These are phyloP conservation scores for Jamesozyma gamospora DNA, from an alignment of 805 yeast species.

Conservation along the genomic window DNA sequence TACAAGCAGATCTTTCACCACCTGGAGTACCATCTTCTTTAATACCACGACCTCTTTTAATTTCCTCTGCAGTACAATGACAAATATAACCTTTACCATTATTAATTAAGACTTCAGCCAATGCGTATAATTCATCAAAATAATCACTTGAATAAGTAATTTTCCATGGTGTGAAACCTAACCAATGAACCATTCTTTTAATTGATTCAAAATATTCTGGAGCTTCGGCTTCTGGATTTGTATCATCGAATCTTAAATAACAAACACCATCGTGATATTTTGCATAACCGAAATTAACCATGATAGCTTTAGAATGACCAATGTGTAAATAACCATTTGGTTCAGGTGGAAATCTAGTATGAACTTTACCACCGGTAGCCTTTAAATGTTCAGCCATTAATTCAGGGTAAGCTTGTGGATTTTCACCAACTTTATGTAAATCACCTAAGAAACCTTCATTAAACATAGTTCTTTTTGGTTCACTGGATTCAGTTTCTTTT, in stretches of 20 bases:
- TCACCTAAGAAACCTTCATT: slow-evolving; percentile 93
- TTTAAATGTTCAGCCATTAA: slow-evolving; percentile 70
- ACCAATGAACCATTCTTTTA: slow-evolving; percentile 78
- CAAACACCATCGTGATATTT: slow-evolving; percentile 78
- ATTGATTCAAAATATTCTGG: slow-evolving; percentile 82
- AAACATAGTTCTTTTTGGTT: slow-evolving; percentile 63
- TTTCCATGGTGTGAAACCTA: slow-evolving; percentile 90
- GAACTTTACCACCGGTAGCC: slow-evolving; percentile 71
- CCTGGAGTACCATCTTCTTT: slow-evolving; percentile 88
- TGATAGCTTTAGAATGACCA: slow-evolving; percentile 96
- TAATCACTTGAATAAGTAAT: slow-evolving; percentile 94
- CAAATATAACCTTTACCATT: slow-evolving; percentile 80
- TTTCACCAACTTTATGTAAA: slow-evolving; percentile 89
- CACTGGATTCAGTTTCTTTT: slow-evolving; percentile 7
- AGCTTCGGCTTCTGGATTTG: slow-evolving; percentile 98
- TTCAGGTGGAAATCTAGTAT: slow-evolving; percentile 94
- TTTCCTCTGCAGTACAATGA: slow-evolving; percentile 86
- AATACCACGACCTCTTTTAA: slow-evolving; percentile 82
- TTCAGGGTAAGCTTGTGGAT: slow-evolving; percentile 83
- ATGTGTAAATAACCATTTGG: slow-evolving; percentile 98
- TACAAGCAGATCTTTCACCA: slow-evolving; percentile 80
- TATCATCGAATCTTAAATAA: slow-evolving; percentile 90
- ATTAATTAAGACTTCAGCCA: slow-evolving; percentile 74
- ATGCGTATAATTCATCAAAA: slow-evolving; percentile 76
- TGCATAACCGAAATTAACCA: slow-evolving; percentile 97